Conservation (phyloP, 192 early-diverging fungal species). For the Bifiguratus adelaidae region DNA sequence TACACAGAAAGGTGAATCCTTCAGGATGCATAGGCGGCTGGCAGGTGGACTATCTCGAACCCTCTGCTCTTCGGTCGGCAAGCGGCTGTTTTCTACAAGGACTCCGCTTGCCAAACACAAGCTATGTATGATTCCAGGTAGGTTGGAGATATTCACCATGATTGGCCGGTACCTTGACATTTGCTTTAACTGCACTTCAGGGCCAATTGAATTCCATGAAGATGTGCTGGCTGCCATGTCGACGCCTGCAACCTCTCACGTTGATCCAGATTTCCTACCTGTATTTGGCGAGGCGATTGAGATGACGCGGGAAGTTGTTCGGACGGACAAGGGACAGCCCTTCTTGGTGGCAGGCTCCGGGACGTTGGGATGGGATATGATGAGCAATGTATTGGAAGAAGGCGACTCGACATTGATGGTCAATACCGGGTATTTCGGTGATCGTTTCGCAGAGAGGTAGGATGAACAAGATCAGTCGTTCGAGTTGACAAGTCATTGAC, state of each 20-base stretch:
- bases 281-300: conserved; percentile 60
- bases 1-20: too few relatives aligned
- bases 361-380: conserved; percentile 75
- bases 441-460: conserved; percentile 76
- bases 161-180: neutral
- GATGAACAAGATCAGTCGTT: too few relatives aligned
- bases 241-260: conserved; percentile 66
- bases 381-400: conserved; percentile 61
- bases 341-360: conserved; percentile 72
- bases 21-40: too few relatives aligned
- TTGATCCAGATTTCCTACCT: conserved; percentile 61
- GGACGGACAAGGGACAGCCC: conserved; percentile 56
- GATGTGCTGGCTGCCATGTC: conserved; percentile 54
- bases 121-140: conserved; percentile 67
- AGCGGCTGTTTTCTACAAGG: too few relatives aligned
- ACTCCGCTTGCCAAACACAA: conserved; percentile 37
- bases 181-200: neutral
- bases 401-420: conserved; percentile 62
- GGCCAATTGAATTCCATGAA: conserved; percentile 67
- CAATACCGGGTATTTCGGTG: conserved; percentile 73
- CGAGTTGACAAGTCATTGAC: conserved; percentile 1
- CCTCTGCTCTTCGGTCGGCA: too few relatives aligned
- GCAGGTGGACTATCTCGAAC: too few relatives aligned
- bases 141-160: neutral
- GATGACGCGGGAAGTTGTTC: conserved; percentile 49